Base-by-base conservation (phyloP, 331 rosid genomes). In the Quercus lobata region DNA sequence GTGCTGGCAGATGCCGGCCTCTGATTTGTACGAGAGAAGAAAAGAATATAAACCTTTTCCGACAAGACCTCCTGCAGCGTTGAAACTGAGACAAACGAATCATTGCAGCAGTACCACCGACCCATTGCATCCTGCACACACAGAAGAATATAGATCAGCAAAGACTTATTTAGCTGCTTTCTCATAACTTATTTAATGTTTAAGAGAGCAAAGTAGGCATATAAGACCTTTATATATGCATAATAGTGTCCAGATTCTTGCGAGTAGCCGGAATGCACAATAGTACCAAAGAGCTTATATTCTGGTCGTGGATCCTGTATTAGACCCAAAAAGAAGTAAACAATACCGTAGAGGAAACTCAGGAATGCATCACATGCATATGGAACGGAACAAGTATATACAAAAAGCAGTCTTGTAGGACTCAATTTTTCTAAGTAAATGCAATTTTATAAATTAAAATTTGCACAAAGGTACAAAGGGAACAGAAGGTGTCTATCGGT, bases 181-280 rank as follows among this genome's bases (percentile, higher is more conserved):
- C 69, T 63, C 44, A 35, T 54, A 29, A 14, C 18, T 57, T 61
- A 70, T 16, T 18, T 71, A 44, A 46, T 70, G 41, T 57, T 12
- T 74, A 81, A 44, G 27, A 74, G 9, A 73, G 52, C 27, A 65
- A 2, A 57, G 24, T 18, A 44, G n/a, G 63, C 34, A 15, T 34
- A 46, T 10, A 35, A 84, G 25, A 96, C 99, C 99, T 96, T 96
- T 74, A 96, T 87, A 83, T 96, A 96, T 46, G 99, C 92, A 32
- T 93, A 96, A 87, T 96, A 96, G 82, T 96, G 99, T 83, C 99
- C 99, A 85, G 99, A 93, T 37, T 96, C 98, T 0, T 91, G 97
- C 46, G 99, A 96, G 82, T 88, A 90, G 76, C 99, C 99, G 29
- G 99, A 93, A 85, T 96, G 99, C 84, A 96, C 99, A 81, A 96